A percentile compares a stretch with the other conserved stretches of the same genome.
These are phyloP conservation scores for Populus hybrid DNA, from an alignment of 441 rosid species.

Conservation along the genomic window DNA sequence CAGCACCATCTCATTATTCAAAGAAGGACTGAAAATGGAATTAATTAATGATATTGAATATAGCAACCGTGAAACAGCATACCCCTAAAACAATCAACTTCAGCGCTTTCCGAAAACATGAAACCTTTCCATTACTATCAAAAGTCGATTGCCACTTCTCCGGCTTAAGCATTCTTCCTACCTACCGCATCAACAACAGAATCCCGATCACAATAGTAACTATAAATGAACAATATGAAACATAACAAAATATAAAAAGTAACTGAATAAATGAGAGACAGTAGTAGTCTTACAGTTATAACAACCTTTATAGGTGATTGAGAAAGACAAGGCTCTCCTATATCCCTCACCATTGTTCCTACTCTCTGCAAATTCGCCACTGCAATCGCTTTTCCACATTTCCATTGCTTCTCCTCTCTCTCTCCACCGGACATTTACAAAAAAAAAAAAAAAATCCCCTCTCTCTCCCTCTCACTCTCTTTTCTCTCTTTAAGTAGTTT, in stretches of 20 bases:
- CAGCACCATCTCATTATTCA: background rate
- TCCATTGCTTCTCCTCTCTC: conserved; percentile 60
- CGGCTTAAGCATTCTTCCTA: conserved; percentile 83
- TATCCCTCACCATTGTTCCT: conserved; percentile 69
- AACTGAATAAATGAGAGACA: background rate
- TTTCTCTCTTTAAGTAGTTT: background rate
- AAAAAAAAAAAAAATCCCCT: conserved; percentile 6
- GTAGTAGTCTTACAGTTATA: conserved; percentile 44
- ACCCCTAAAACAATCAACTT: conserved; percentile 81
- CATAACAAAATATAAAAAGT: background rate
- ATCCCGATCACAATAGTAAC: background rate
- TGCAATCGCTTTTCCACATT: conserved; percentile 58
- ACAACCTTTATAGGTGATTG: conserved; percentile 80
- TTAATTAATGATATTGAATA: background rate
- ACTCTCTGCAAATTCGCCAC: conserved; percentile 68
- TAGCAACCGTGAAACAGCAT: conserved; percentile 29
- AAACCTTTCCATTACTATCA: conserved; percentile 79
- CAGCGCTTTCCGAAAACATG: conserved; percentile 75
- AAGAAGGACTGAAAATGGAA: background rate
- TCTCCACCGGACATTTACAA: conserved; percentile 61
- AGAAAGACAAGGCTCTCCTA: conserved; percentile 84
- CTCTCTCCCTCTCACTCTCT: conserved; percentile 1
- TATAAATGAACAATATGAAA: background rate
- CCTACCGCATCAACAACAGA: conserved; percentile 39
- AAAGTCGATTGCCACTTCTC: conserved; percentile 82